Base-by-base conservation (phyloP, 768 basidiomycete genomes). In the Kwoniella botswanensis region DNA sequence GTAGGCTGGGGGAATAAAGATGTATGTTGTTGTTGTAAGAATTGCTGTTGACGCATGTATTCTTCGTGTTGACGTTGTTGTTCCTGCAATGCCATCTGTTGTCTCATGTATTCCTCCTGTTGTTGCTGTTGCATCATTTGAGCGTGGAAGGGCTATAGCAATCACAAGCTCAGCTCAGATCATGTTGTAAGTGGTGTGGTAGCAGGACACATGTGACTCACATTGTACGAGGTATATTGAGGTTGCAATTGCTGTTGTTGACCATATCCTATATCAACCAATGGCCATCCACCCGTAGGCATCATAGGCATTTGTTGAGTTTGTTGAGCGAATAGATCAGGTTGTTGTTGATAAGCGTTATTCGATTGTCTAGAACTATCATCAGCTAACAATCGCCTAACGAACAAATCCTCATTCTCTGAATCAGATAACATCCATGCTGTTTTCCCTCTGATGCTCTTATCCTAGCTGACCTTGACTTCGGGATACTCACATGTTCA, bases 141-240 rank as follows among this genome's bases (percentile, higher is more conserved):
- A 82, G 94, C 93, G 79, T 93, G 92, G 78, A 83, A 83, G 15
- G 82, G 81, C 81, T 83, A 70, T n/a, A 29, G 1, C 17, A 29
- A 24, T 59, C 43, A 24, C n/a, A 12, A 17, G 7, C 1, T 11
- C 7, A 15, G 17, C 41, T 70, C 35, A 71, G 74, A 41, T 41
- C 5, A 15, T 11, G 26, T 41, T 26, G 4, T 15, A 21, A 22
- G 15, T 11, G 5, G 7, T n/a, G 54, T 42, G 1, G 17, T 17
- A 0, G 18, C 22, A 2, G 18, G 12, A 6, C 1, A 26, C 12
- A 21, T 24, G 93, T 94, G 3, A 76, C 82, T 72, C 63, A 83
- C 84, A 83, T 98, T 98, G 87, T 93, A 98, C 0, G 92, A 90
- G 9, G 93, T 94, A 82, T 92, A 93, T 77, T 95, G 94, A 0